These are phyloP conservation scores for Apiospora marii DNA, from an alignment of 2,329 filamentous ascomycete genomes.

Conservation along the genomic window DNA sequence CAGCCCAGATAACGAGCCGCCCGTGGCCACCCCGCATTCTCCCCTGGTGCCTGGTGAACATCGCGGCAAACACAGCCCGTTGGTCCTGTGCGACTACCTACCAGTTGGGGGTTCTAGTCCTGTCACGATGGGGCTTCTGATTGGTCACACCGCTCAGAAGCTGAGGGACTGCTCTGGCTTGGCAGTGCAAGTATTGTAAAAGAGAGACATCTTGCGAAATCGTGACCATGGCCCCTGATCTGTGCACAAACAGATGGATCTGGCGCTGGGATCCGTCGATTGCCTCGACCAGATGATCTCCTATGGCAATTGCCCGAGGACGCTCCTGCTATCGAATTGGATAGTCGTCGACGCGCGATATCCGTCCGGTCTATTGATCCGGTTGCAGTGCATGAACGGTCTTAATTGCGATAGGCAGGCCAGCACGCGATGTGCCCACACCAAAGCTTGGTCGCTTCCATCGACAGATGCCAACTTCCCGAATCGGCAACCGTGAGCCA, in stretches of 20 bases:
- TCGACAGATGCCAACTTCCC: slow-evolving; percentile 5
- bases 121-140: neutral
- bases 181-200: neutral
- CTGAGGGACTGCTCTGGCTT: neutral
- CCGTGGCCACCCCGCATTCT: slow-evolving; percentile 1
- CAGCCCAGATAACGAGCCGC: neutral
- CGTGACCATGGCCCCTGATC: slow-evolving; percentile 12
- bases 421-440: slow-evolving; percentile 16
- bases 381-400: slow-evolving; percentile 12
- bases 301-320: neutral
- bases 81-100: neutral
- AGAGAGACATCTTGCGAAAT: neutral
- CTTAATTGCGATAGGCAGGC: slow-evolving; percentile 16
- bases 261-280: neutral
- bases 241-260: neutral
- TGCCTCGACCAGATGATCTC: neutral
- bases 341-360: neutral
- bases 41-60: neutral
- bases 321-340: neutral
- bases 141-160: neutral
- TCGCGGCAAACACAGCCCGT: neutral
- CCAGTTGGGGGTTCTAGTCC: neutral
- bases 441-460: slow-evolving; percentile 12
- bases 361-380: slow-evolving; percentile 10
- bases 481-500: slow-evolving; percentile 3